phyloP scores from a whole-genome alignment of 345 rosid genomes.

The Salix exigua region DNA sequence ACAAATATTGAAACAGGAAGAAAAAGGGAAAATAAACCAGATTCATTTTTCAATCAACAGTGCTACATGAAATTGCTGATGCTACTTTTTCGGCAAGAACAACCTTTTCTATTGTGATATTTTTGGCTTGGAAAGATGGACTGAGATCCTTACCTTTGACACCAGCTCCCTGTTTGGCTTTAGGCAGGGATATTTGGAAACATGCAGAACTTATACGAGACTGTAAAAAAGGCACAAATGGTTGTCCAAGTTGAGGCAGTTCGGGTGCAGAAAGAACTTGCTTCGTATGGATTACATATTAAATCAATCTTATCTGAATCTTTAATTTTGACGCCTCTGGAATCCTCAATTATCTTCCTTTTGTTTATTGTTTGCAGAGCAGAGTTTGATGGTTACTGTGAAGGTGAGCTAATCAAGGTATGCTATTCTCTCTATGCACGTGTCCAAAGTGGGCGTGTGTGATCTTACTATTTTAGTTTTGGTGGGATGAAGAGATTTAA shows the following conservation, averaged over 20 bases:
- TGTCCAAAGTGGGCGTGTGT: not conserved
- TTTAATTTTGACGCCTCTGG: conserved; percentile 6
- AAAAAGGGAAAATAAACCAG: too few species aligned
- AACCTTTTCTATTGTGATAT: not conserved
- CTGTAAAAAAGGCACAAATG: conserved; percentile 96
- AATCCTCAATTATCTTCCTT: conserved; percentile 8
- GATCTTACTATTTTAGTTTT: not conserved
- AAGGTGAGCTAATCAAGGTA: conserved; percentile 94
- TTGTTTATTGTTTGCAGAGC: conserved; percentile 51
- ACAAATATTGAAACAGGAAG: too few species aligned
- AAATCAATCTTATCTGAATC: conserved; percentile 1
- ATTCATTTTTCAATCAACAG: too few species aligned
- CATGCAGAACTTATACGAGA: conserved; percentile 86
- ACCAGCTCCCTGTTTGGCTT: conserved; percentile 20
- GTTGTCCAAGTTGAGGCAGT: conserved; percentile 98
- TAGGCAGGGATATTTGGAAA: conserved; percentile 91
- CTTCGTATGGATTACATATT: conserved; percentile 46
- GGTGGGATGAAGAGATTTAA: not conserved
- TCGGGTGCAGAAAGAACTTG: conserved; percentile 84
- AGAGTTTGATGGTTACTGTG: conserved; percentile 94
- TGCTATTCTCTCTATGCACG: not conserved
- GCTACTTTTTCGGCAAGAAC: too few species aligned
- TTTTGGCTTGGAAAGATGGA: conserved; percentile 2
- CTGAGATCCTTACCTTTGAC: not conserved
- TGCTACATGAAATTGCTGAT: too few species aligned